Evolutionary conservation across 108 stramenopile species (phyloP), one percentile per base, ranked within the genome.

Genomic region (Conticribra weissflogii): DNA sequence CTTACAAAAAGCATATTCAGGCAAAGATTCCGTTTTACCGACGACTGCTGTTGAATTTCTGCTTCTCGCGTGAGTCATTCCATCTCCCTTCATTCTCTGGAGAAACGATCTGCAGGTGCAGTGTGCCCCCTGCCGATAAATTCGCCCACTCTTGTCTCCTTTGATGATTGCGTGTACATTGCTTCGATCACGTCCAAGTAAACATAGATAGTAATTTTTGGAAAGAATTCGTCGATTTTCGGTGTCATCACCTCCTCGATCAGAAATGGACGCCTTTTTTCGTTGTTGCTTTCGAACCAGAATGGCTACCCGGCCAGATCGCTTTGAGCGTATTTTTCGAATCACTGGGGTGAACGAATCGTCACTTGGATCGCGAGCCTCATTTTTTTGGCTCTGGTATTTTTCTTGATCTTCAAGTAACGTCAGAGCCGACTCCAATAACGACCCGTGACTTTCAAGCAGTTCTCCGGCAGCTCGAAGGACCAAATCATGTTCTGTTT

Each of bases 101-200:
- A 53, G 65, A 23, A 77, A 77, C 16, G 76, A 70, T 59, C 63
- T 32, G n/a, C 76, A 77, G 0, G 68, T 77, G 36, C 76, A 77
- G 50, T 77, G 68, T 19, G 49, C 57, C 41, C 76, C 63, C n/a
- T 31, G 54, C 41, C 76, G 55, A 24, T 60, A 58, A 19, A 59
- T 30, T 23, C 45, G 45, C 59, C n/a, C 29, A 46, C 1, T 15
- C 36, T 23, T 66, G 28, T 32, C 48, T 59, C 3, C 45, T 22
- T 23, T 59, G 18, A 25, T 30, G 1, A 30, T 7, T 1, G 22
- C n/a, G 12, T 46, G 63, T 46, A 19, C 19, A 32, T 29, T 47
- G 48, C 22, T 27, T 31, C 31, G 28, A 17, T 68, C 59, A 36
- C 50, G 46, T 34, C 74, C 74, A 29, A 63, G 66, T 22, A 78